A percentile compares a stretch with the other conserved stretches of the same genome.
phyloP scores from a whole-genome alignment of 176 grass and related monocot species.

The Elymus sibiricus region DNA sequence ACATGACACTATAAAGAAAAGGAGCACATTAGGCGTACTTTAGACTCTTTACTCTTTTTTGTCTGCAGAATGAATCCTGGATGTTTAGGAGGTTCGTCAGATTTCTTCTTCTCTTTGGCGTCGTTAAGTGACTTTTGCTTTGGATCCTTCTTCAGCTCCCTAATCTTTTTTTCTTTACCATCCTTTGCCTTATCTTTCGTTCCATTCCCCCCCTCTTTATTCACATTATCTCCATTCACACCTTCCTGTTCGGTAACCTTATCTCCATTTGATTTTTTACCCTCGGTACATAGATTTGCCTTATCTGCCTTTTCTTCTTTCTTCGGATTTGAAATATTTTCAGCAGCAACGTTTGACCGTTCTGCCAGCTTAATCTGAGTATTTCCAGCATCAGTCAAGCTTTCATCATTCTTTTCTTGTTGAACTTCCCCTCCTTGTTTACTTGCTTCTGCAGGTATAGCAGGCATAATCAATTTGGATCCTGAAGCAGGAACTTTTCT shows the following conservation, averaged over 20 bases:
- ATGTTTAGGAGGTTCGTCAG: slow-evolving; percentile 56
- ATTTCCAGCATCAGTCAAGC: slow-evolving; percentile 18
- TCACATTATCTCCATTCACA: slow-evolving; percentile 18
- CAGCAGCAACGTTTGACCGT: slow-evolving; percentile 8
- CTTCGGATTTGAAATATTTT: slow-evolving; percentile 29
- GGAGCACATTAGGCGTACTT: slow-evolving; percentile 44
- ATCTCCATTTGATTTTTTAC: neutral
- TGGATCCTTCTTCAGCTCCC: slow-evolving; percentile 27
- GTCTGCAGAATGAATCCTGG: slow-evolving; percentile 59
- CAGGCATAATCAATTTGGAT: slow-evolving; percentile 26
- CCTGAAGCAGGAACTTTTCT: slow-evolving; percentile 39
- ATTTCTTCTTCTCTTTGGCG: slow-evolving; percentile 40
- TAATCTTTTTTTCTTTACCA: slow-evolving; percentile 44
- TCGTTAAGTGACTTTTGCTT: slow-evolving; percentile 46
- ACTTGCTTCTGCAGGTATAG: slow-evolving; percentile 37
- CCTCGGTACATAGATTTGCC: neutral
- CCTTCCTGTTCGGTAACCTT: slow-evolving; percentile 15
- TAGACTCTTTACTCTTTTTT: slow-evolving; percentile 47
- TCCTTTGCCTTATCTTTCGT: slow-evolving; percentile 37
- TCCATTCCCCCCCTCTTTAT: slow-evolving; percentile 22
- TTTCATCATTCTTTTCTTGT: slow-evolving; percentile 31
- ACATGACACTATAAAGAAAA: slow-evolving; percentile 4
- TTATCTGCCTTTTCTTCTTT: slow-evolving; percentile 33
- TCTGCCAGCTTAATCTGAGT: slow-evolving; percentile 30
- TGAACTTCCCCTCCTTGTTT: slow-evolving; percentile 22